Base-by-base conservation (phyloP, 1,284 basidiomycete species). In the Wallemia mellicola region DNA sequence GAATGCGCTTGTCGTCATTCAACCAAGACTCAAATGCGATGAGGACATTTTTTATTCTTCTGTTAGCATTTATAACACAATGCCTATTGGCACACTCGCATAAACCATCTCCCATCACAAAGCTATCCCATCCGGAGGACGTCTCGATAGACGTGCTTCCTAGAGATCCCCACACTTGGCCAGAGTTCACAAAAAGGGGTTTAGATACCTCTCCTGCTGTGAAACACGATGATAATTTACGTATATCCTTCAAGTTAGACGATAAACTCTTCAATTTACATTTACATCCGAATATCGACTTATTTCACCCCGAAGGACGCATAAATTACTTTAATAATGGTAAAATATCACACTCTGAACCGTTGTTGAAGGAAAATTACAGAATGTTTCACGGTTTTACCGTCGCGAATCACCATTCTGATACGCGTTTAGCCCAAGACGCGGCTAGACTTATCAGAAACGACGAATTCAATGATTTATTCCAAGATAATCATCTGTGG, bases 281-380 rank as follows among this genome's bases (percentile, higher is more conserved):
- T 64, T 73, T 86, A 61, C 75, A 75, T 25, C 83, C 83, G 5
- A 85, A 83, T 65, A 75, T 81, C 63, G 71, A 83, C 64, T 76
- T 87, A 60, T 73, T 86, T 60, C 83, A 86, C 67, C 80, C 83
- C 26, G 75, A 79, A 59, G 83, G 83, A 1, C 76, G 79, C 58
- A 74, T 86, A 62, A 76, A 75, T 60, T 79, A 80, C 68, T 56
- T 65, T 22, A 60, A 75, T 3, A 76, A 3, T 32, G 59, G 25
- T 7, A 54, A 58, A 70, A 73, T 62, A 77, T 78, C 59, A 69
- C 38, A 26, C 24, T 57, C 25, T n/a, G 60, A 66, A 48, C 61
- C 60, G 9, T 60, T 71, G 11, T 59, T 59, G 5, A 59, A 63
- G 11, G 65, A 68, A 55, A 67, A 70, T 60, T 68, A 63, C 61